Conservation (phyloP, 352 stramenopile species). For the Globisporangium rhizosaccharum region DNA sequence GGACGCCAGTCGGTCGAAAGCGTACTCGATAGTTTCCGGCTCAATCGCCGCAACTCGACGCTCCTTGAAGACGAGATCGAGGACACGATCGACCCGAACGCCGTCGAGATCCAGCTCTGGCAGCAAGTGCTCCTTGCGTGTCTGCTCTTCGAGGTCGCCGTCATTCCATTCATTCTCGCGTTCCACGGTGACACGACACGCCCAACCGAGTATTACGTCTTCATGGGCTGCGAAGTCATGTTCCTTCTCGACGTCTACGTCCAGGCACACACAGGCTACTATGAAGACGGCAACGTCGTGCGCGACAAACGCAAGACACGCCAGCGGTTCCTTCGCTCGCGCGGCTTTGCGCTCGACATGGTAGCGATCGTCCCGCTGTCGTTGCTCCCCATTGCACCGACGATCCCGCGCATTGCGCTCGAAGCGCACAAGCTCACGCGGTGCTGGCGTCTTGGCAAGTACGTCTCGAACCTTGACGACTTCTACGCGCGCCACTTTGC, state of each 20-base stretch:
- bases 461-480: conserved; percentile 45
- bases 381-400: conserved; percentile 10
- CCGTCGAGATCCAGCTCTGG: conserved; percentile 39
- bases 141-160: conserved; percentile 41
- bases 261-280: conserved; percentile 51
- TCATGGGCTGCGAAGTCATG: conserved; percentile 22
- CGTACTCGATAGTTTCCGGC: conserved; percentile 10
- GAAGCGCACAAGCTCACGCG: conserved; percentile 57
- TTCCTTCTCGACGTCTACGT: conserved; percentile 55
- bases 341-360: conserved; percentile 38
- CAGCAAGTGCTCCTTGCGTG: conserved; percentile 33
- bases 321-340: conserved; percentile 36
- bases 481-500: conserved; percentile 53
- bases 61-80: conserved; percentile 16
- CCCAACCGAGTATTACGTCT: neutral
- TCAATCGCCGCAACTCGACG: conserved; percentile 4
- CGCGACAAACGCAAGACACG: conserved; percentile 34
- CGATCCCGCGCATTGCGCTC: conserved; percentile 9
- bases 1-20: conserved; percentile 5
- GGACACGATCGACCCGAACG: conserved; percentile 34
- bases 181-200: conserved; percentile 20
- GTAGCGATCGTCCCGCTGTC: conserved; percentile 37
- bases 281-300: conserved; percentile 47
- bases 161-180: conserved; percentile 45
- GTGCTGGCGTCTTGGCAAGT: conserved; percentile 34